Conservation (phyloP, 2,329 filamentous ascomycete species). For the Fusarium luffae region DNA sequence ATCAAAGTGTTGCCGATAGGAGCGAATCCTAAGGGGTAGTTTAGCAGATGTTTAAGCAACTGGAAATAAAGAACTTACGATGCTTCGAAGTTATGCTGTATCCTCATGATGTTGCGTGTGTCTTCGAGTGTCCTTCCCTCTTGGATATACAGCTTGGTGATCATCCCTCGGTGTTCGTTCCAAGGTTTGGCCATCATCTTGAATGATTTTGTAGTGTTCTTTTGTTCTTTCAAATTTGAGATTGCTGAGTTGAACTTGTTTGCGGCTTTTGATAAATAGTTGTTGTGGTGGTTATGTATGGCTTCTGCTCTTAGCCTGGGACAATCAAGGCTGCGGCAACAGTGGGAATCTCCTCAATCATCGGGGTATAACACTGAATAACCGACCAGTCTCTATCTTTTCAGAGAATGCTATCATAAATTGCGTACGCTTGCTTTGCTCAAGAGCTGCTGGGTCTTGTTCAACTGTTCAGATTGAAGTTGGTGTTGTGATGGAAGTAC, state of each 20-base stretch:
- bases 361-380: constrained; percentile 14
- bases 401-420: not conserved
- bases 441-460: not conserved
- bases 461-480: not conserved
- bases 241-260: not conserved
- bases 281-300: not conserved
- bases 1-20: constrained; percentile 61
- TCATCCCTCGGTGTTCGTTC: constrained; percentile 51
- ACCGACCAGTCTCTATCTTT: not conserved
- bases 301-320: constrained; percentile 29
- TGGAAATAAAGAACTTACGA: constrained; percentile 48
- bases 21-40: constrained; percentile 50
- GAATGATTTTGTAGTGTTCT: not conserved
- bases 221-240: not conserved
- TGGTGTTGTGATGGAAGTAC: constrained; percentile 26
- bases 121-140: constrained; percentile 54
- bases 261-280: not conserved
- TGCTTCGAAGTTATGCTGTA: constrained; percentile 55
- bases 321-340: constrained; percentile 37
- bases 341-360: constrained; percentile 24
- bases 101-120: constrained; percentile 55
- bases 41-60: constrained; percentile 2
- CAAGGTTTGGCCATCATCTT: constrained; percentile 59
- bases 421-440: not conserved
- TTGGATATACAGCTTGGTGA: constrained; percentile 55